Conservation (phyloP, 1,284 basidiomycete species). For the Leccinum subatratum region DNA sequence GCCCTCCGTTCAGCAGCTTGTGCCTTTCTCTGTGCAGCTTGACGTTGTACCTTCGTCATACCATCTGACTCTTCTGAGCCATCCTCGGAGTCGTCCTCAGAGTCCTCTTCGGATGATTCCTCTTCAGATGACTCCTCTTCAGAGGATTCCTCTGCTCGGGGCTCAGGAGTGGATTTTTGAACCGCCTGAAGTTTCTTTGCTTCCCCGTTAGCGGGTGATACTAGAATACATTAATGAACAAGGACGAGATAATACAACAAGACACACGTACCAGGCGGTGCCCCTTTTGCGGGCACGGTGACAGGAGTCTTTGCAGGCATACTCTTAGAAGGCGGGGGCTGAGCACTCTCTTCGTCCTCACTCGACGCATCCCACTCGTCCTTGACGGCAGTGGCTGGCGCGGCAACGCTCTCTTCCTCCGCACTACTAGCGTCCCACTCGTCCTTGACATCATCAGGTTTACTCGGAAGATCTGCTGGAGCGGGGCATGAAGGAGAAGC, state of each 20-base stretch:
- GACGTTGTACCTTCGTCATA: slow-evolving; percentile 57
- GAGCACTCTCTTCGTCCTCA: slow-evolving; percentile 49
- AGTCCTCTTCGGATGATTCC: slow-evolving; percentile 37
- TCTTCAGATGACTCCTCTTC: slow-evolving; percentile 46
- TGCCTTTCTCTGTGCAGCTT: slow-evolving; percentile 75
- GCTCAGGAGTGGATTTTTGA: slow-evolving; percentile 10
- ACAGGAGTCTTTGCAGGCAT: slow-evolving; percentile 29
- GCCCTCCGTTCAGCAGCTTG: slow-evolving; percentile 79
- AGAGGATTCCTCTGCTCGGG: slow-evolving; percentile 36
- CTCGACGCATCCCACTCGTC: slow-evolving; percentile 86
- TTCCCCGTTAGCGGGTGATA: slow-evolving; percentile 7
- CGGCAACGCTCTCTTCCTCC: slow-evolving; percentile 31
- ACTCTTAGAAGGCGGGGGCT: slow-evolving; percentile 16
- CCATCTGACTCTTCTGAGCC: slow-evolving; percentile 48
- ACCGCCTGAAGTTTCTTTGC: slow-evolving; percentile 5
- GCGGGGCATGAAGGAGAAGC: slow-evolving; percentile 26
- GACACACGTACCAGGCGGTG: slow-evolving; percentile 13
- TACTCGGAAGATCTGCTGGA: slow-evolving; percentile 18
- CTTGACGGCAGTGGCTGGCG: slow-evolving; percentile 48
- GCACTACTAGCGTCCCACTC: slow-evolving; percentile 76
- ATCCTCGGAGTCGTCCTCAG: slow-evolving; percentile 47
- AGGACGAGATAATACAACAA: not conserved
- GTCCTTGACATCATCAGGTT: slow-evolving; percentile 54
- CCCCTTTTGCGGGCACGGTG: slow-evolving; percentile 11
- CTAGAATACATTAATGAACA: slow-evolving; percentile 6